Conservation (phyloP, 345 rosid genomes). For the Rubroshorea leprosula region DNA sequence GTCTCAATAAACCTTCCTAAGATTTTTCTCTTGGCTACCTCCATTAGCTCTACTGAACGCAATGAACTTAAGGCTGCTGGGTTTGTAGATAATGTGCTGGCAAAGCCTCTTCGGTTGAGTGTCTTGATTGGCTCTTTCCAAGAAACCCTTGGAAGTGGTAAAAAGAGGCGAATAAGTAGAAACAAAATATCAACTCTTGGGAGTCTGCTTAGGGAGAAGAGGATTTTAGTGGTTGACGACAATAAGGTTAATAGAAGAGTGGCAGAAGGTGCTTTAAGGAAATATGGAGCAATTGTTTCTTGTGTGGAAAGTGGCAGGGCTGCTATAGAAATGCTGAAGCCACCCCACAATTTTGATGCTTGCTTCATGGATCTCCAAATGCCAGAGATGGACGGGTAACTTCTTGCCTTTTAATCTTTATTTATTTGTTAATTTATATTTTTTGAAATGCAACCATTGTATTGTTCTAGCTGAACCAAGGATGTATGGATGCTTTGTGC, state of each 20-base stretch:
- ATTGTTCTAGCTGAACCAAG: no score
- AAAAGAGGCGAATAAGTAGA: slow-evolving; percentile 39
- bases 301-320: slow-evolving; percentile 76
- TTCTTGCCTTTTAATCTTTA: slow-evolving; percentile 9
- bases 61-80: slow-evolving; percentile 49
- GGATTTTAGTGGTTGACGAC: slow-evolving; percentile 88
- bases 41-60: slow-evolving; percentile 33
- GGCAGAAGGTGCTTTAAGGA: slow-evolving; percentile 84
- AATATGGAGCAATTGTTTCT: slow-evolving; percentile 71
- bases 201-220: slow-evolving; percentile 49
- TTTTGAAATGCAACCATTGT: no score
- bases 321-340: slow-evolving; percentile 62
- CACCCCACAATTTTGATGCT: slow-evolving; percentile 78
- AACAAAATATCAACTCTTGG: slow-evolving; percentile 45
- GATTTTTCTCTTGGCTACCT: slow-evolving; percentile 50
- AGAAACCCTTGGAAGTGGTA: slow-evolving; percentile 58
- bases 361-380: slow-evolving; percentile 98
- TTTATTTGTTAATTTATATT: slow-evolving; percentile 1
- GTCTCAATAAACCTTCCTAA: slow-evolving; percentile 29
- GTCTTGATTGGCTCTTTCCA: slow-evolving; percentile 61
- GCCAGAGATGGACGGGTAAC: slow-evolving; percentile 98
- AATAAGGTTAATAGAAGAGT: slow-evolving; percentile 83
- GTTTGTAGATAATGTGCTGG: slow-evolving; percentile 46
- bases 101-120: slow-evolving; percentile 72
- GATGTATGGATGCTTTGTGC: no score